Evolutionary conservation across 2,329 filamentous ascomycete genomes (phyloP), one percentile per base, ranked within the genome.

Genomic region (Gnomoniopsis sp.): DNA sequence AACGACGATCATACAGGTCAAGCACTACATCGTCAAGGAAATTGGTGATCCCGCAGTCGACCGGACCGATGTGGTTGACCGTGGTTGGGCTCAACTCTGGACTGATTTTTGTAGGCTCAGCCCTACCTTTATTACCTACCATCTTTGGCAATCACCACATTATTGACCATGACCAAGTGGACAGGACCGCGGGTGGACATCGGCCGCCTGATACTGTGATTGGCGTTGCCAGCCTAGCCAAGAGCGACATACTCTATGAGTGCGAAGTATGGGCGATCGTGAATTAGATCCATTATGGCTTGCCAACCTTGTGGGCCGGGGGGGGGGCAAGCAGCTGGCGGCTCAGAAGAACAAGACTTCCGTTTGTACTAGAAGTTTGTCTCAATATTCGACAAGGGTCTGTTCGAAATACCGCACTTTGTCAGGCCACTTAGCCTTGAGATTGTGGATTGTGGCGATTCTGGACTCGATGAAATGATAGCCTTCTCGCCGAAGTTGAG

Each of bases 11-110:
- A 34, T 44, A 6, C 49, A 58, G 57, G 57, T 59, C 22, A 59
- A 56, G 38, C 57, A 59, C 11, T 59, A 59, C 47, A 56, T 59
- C 33, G 52, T 59, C 10, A 59, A 59, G 48, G 57, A 59, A 33
- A 59, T 48, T 7, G 57, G 53, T 3, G 6, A 59, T 33, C 47
- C 57, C 11, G 38, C 55, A 36, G 33, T 56, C n/a, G 57, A 59
- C 21, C 52, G 41, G 6, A 44, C 49, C 6, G 57, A 59, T 47
- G 53, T 59, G 4, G 57, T 59, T 10, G 57, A 59, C 14, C 57
- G 57, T 11, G 57, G 57, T 15, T 59, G 57, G 57, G 52, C 47
- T 10, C 52, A 56, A 10, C 21, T 56, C 3, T 59, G 57, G 57
- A 56, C 23, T 19, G 57, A 59, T 8, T 59, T 59, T 3, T 50